Evolutionary conservation across 2,329 filamentous ascomycete genomes (phyloP).

Genomic region (Cladosporium halotolerans): DNA sequence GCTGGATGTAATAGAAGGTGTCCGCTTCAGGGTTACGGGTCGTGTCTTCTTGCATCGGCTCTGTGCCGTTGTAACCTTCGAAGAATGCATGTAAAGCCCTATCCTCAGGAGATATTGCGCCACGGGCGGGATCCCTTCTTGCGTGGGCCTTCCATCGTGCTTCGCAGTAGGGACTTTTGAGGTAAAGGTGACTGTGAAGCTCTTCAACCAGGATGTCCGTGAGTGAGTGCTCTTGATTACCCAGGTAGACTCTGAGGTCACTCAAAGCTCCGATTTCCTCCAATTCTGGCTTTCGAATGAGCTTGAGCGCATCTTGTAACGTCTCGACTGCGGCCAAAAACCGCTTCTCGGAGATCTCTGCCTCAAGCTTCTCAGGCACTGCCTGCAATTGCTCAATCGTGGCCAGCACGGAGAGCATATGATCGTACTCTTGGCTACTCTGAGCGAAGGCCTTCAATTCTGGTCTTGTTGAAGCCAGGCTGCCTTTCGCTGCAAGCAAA

Average conservation of each 20-base stretch:
- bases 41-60: constrained; percentile 71
- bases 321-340: constrained; percentile 91
- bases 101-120: constrained; percentile 40
- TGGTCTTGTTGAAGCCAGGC: constrained; percentile 76
- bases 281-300: constrained; percentile 79
- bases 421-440: constrained; percentile 84
- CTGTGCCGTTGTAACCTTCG: constrained; percentile 49
- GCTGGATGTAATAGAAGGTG: constrained; percentile 85
- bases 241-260: constrained; percentile 80
- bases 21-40: constrained; percentile 91
- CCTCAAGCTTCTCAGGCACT: constrained; percentile 87
- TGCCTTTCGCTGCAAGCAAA: constrained; percentile 71
- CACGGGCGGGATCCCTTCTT: constrained; percentile 40
- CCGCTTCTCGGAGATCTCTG: constrained; percentile 90
- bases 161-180: constrained; percentile 96
- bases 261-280: constrained; percentile 84
- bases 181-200: constrained; percentile 90
- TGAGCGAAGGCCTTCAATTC: constrained; percentile 86
- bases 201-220: constrained; percentile 97
- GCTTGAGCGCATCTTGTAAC: constrained; percentile 76
- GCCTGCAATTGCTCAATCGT: constrained; percentile 71
- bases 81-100: constrained; percentile 52
- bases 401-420: constrained; percentile 73
- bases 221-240: constrained; percentile 84
- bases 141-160: constrained; percentile 85